Evolutionary conservation across 495 filamentous ascomycete genomes (phyloP).

Genomic region (Chaetomium fimeti): DNA sequence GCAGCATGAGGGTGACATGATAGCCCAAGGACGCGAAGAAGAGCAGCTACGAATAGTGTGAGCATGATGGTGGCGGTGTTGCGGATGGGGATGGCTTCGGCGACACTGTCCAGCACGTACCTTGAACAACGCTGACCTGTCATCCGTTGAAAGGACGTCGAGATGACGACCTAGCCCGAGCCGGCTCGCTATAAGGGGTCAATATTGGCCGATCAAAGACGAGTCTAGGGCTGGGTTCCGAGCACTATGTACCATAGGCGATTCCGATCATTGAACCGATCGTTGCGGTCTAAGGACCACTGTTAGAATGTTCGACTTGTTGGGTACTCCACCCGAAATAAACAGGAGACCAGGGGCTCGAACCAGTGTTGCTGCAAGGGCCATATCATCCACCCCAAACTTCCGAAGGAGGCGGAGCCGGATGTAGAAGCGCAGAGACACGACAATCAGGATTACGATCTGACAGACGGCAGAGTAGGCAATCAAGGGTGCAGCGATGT

Average conservation of each 20-base stretch:
- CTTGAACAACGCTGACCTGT: not conserved
- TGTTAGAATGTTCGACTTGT: not conserved
- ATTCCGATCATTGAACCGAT: not conserved
- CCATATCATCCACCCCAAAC: slow-evolving; percentile 3
- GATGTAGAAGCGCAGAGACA: slow-evolving; percentile 1
- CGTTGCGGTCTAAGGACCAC: not conserved
- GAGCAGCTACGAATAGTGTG: not conserved
- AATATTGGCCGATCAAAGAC: not conserved
- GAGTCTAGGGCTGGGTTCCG: not conserved
- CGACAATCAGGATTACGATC: not conserved
- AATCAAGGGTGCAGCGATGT: not conserved
- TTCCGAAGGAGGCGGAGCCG: slow-evolving; percentile 5
- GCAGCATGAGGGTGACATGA: slow-evolving; percentile 9
- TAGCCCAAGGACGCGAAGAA: slow-evolving; percentile 3
- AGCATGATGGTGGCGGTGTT: too few species aligned
- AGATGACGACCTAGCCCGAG: slow-evolving; percentile 2
- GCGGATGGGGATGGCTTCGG: not conserved
- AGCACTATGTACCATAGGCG: not conserved
- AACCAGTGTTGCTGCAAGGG: not conserved
- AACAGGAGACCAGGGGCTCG: not conserved
- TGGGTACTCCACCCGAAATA: not conserved
- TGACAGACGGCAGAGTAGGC: not conserved
- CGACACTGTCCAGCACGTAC: not conserved
- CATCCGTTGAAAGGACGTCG: not conserved
- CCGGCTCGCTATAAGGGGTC: not conserved